Base-by-base conservation (phyloP, 2,329 filamentous ascomycete species). In the Arthrobotrys sinensis region DNA sequence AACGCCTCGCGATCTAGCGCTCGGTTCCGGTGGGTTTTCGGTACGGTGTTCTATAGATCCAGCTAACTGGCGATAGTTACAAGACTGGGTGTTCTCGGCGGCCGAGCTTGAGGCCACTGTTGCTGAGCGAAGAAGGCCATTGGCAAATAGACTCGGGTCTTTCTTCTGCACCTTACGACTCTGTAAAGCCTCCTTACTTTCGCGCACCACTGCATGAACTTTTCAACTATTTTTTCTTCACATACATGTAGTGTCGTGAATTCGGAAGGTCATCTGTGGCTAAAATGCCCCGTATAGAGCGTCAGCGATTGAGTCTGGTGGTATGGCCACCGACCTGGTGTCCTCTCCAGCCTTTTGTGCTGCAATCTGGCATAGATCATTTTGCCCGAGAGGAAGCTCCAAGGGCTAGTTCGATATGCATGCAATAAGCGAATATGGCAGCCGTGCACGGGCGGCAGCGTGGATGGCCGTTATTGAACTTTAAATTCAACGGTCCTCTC, bases 381-480 rank as follows among this genome's bases (percentile, higher is more conserved):
- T 19, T 60, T 34, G 6, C 34, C 55, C 16, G 55, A 34, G 55
- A 60, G 55, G 55, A 60, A 60, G 55, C 19, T 60, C 55, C 19
- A 43, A 60, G 11, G 19, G 19, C 16, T 60, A 60, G 55, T 60
- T 43, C 34, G 19, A 60, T 60, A 60, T 60, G 55, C 55, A 24
- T 21, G 34, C 11, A 38, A 38, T 60, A 60, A 60, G 55, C 55
- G 55, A 60, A 43, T 60, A 24, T 28, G 55, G 55, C 16, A 60
- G 55, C 55, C 55, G 55, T 60, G 55, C 55, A 43, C 55, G 55
- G 55, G 55, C 55, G 55, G 55, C 55, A 60, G 55, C 55, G 55
- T 60, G 36, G 55, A 24, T n/a, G 55, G 16, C 55, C 36, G 55
- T 60, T 60, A n/a, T 19, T 60, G 55, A 60, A 60, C 55, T 60